Evolutionary conservation across 257 asterid genomes (phyloP), one percentile per base, ranked within the genome.

Genomic region (Ophiorrhiza pumila): DNA sequence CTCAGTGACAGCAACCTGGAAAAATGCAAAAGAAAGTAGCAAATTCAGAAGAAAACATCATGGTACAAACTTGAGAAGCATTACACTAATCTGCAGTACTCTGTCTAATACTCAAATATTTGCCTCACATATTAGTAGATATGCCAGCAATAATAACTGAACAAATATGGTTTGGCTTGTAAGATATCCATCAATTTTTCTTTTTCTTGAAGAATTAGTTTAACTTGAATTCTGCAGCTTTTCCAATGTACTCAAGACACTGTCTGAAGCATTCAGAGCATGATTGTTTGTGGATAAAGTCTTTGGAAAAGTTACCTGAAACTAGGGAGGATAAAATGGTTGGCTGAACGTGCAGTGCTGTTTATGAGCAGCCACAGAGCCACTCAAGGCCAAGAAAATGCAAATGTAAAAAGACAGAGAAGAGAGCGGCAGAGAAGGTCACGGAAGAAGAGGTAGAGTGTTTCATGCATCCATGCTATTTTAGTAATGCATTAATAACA

Each of bases 191-290:
- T 67, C 66, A 32, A 66, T 27, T 74, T n/a, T 43, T 58, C 73
- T 74, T 74, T 66, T 74, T 32, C 78, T 74, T 57, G 61, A 74
- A 67, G 78, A 56, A 17, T 63, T 37, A 22, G 18, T 41, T 42
- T 52, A 63, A 8, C 75, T 60, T 49, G 52, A 68, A 47, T 49
- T 41, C 68, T 32, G 56, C 50, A 50, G 58, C 46, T 68, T 42
- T 31, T 9, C 64, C 34, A 50, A 32, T 41, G 42, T 35, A 53
- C 41, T 69, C 34, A 45, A 37, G 11, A 4, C 53, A 37, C 34
- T 39, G 20, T 25, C 55, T 75, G 60, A 12, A 60, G 72, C 64
- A 64, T 74, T 65, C 57, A 41, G 56, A 15, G n/a, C 42, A 15
- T 18, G 45, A 15, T 41, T 20, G 41, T 20, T 41, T 42, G 15